Percentiles rank a stretch among this genome's conserved stretches.
phyloP scores from a whole-genome alignment of 192 early-diverging fungal species.

The Coemansia erecta region DNA sequence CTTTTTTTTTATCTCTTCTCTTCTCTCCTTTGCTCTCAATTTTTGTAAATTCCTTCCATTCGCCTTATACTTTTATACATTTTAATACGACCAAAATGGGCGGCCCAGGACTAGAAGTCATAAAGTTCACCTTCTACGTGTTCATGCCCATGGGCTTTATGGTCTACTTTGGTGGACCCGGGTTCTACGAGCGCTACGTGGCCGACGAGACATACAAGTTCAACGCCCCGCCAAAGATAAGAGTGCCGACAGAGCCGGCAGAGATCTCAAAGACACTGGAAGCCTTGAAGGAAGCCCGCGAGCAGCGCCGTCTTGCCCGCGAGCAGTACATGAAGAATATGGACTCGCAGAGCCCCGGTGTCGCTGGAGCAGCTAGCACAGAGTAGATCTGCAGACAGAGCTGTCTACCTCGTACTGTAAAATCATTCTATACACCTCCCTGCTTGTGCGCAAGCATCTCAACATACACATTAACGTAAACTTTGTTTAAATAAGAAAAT shows the following conservation, averaged over 20 bases:
- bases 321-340: slow-evolving; percentile 23
- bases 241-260: slow-evolving; percentile 28
- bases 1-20: slow-evolving; percentile 9
- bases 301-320: slow-evolving; percentile 24
- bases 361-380: background rate
- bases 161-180: slow-evolving; percentile 53
- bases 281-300: slow-evolving; percentile 12
- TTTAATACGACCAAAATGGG: slow-evolving; percentile 25
- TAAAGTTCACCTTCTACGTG: slow-evolving; percentile 51
- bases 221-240: slow-evolving; percentile 38
- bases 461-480: background rate
- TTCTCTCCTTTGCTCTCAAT: background rate
- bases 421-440: background rate
- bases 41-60: background rate
- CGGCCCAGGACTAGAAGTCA: slow-evolving; percentile 48
- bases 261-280: slow-evolving; percentile 21
- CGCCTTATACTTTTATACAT: no score
- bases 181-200: slow-evolving; percentile 51
- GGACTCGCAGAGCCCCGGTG: background rate
- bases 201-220: slow-evolving; percentile 44
- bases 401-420: background rate
- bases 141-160: slow-evolving; percentile 52
- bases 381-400: no score
- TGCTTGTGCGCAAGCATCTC: background rate
- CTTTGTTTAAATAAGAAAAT: slow-evolving; percentile 2